phyloP scores from a whole-genome alignment of 345 rosid species.

The Acer yangbiense region DNA sequence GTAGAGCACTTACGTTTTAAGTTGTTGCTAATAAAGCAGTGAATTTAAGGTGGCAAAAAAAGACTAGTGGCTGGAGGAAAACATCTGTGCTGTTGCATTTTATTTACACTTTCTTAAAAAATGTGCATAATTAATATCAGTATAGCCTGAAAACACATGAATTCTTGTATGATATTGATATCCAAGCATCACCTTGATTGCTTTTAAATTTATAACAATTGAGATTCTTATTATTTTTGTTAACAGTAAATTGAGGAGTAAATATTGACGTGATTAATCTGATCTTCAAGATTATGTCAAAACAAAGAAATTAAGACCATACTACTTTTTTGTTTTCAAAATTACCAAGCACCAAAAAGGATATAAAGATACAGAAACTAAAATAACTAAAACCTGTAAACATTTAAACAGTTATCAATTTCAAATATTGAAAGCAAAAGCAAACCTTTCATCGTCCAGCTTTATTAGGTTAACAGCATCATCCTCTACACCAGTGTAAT shows the following conservation, averaged over 20 bases:
- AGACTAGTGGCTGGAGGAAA: background rate
- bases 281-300: no score
- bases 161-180: background rate
- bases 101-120: background rate
- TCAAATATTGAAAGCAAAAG: conserved; percentile 29
- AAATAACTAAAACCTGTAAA: background rate
- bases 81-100: background rate
- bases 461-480: conserved; percentile 96
- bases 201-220: background rate
- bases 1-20: background rate
- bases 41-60: background rate
- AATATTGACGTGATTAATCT: background rate
- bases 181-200: background rate
- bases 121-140: background rate
- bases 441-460: conserved; percentile 85
- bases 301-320: background rate
- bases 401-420: background rate
- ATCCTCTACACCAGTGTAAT: conserved; percentile 97
- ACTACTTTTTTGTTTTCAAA: background rate
- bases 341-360: background rate
- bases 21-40: background rate
- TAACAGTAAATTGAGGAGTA: no score
- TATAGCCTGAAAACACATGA: background rate
- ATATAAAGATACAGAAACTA: background rate
- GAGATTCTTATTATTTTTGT: background rate